phyloP scores from a whole-genome alignment of 352 stramenopile species.

The Phytophthora tentaculata region DNA sequence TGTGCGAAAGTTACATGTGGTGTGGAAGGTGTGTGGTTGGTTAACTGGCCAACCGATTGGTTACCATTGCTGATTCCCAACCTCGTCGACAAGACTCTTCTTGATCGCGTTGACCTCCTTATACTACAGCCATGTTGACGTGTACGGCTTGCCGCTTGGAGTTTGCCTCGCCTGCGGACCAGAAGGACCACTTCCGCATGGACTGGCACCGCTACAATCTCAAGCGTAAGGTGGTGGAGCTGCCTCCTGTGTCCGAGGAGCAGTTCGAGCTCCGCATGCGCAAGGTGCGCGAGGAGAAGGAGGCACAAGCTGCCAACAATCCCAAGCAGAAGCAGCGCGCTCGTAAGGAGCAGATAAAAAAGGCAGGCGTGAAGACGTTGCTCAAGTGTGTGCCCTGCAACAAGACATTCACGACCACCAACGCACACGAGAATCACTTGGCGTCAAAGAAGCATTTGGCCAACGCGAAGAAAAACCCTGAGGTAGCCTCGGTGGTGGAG shows the following conservation, averaged over 20 bases:
- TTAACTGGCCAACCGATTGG: constrained; percentile 23
- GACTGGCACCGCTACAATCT: constrained; percentile 98
- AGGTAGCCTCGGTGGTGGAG: constrained; percentile 49
- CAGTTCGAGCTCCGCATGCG: constrained; percentile 87
- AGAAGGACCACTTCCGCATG: constrained; percentile 94
- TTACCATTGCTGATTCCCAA: constrained; percentile 28
- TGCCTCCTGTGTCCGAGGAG: constrained; percentile 91
- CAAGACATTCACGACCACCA: constrained; percentile 85
- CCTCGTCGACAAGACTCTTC: neutral
- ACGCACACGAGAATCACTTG: constrained; percentile 88
- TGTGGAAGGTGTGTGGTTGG: constrained; percentile 5
- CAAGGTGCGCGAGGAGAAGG: constrained; percentile 68
- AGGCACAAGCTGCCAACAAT: constrained; percentile 59
- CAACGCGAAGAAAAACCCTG: constrained; percentile 80
- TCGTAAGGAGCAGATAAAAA: constrained; percentile 74
- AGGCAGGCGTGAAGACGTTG: constrained; percentile 69
- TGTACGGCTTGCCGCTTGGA: constrained; percentile 82
- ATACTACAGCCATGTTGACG: constrained; percentile 61
- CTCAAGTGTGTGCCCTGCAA: constrained; percentile 88
- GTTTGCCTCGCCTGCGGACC: constrained; percentile 63
- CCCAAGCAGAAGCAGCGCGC: constrained; percentile 76
- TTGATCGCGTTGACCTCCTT: neutral
- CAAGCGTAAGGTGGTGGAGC: constrained; percentile 96
- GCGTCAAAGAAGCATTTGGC: constrained; percentile 85
- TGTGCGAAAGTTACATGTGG: constrained; percentile 23